These are phyloP conservation scores for Didymellaceae sp. DNA, from an alignment of 2,329 filamentous ascomycete species.

Conservation along the genomic window DNA sequence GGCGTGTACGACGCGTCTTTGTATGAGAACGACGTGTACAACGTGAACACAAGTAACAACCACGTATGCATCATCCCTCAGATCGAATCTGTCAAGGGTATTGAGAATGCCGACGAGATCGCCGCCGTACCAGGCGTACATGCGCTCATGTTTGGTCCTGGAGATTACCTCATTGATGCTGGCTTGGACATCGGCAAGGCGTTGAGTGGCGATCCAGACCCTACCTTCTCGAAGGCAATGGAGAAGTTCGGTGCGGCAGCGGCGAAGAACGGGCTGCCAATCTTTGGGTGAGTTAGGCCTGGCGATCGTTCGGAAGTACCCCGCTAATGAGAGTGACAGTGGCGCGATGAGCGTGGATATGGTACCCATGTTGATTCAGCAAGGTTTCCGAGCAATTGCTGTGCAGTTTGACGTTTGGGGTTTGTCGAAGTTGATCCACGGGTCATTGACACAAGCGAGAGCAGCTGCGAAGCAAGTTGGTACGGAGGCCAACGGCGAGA, in stretches of 20 bases:
- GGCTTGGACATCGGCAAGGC: conserved; percentile 25
- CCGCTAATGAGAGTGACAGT: conserved; percentile 17
- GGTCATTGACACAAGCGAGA: conserved; percentile 24
- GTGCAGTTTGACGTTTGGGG: conserved; percentile 39
- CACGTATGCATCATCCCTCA: conserved; percentile 37
- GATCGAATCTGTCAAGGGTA: conserved; percentile 34
- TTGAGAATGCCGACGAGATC: conserved; percentile 37
- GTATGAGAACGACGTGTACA: conserved; percentile 34
- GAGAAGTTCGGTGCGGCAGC: conserved; percentile 30
- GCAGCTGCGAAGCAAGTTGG: conserved; percentile 28
- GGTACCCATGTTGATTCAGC: conserved; percentile 32
- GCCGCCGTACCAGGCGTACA: conserved; percentile 34
- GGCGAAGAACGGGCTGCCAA: conserved; percentile 29
- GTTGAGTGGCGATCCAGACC: conserved; percentile 25
- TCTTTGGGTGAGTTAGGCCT: conserved; percentile 26
- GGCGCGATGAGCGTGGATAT: conserved; percentile 26
- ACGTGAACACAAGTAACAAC: conserved; percentile 32
- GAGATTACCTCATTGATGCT: conserved; percentile 36
- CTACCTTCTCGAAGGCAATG: conserved; percentile 27
- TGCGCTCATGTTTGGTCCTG: conserved; percentile 36
- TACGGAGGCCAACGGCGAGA: conserved; percentile 11
- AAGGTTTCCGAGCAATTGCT: conserved; percentile 26
- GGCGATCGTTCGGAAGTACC: background rate
- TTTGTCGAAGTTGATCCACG: conserved; percentile 24
- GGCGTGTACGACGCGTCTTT: conserved; percentile 25